phyloP scores from a whole-genome alignment of 192 early-diverging fungal genomes.

The Funneliformis mosseae region DNA sequence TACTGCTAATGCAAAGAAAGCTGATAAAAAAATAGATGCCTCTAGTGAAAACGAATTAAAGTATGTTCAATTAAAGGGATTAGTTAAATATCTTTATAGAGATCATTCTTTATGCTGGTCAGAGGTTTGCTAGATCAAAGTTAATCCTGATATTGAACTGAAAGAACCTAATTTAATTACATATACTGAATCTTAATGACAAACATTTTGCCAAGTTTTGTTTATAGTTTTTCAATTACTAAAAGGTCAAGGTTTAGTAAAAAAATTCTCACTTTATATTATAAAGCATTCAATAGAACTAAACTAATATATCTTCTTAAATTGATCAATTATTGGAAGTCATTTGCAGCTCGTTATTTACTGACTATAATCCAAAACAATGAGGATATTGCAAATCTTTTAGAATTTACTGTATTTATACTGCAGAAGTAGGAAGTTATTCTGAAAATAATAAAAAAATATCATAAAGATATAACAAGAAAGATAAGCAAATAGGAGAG shows the following conservation, averaged over 20 bases:
- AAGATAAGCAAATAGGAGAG: too few relatives aligned
- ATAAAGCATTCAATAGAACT: too few relatives aligned
- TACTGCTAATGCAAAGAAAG: neutral
- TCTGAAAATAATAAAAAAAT: too few relatives aligned
- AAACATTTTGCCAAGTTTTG: neutral
- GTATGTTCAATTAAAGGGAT: neutral
- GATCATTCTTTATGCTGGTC: constrained; percentile 1
- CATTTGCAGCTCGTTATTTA: too few relatives aligned
- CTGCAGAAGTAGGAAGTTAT: too few relatives aligned
- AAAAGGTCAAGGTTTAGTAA: constrained; percentile 8
- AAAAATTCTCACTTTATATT: too few relatives aligned
- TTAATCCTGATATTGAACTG: neutral
- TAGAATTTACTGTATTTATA: too few relatives aligned
- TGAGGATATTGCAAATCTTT: too few relatives aligned
- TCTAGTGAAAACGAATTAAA: neutral
- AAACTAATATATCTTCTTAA: too few relatives aligned
- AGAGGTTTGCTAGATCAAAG: constrained; percentile 4
- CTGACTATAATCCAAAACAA: too few relatives aligned
- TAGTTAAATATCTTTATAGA: constrained; percentile 6
- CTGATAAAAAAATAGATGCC: neutral
- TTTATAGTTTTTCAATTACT: neutral
- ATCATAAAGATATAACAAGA: too few relatives aligned
- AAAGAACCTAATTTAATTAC: neutral
- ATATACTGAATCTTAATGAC: neutral
- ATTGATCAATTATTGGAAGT: too few relatives aligned